Evolutionary conservation across 257 asterid genomes (phyloP), one percentile per base, ranked within the genome.

Genomic region (Jasminum sambac): DNA sequence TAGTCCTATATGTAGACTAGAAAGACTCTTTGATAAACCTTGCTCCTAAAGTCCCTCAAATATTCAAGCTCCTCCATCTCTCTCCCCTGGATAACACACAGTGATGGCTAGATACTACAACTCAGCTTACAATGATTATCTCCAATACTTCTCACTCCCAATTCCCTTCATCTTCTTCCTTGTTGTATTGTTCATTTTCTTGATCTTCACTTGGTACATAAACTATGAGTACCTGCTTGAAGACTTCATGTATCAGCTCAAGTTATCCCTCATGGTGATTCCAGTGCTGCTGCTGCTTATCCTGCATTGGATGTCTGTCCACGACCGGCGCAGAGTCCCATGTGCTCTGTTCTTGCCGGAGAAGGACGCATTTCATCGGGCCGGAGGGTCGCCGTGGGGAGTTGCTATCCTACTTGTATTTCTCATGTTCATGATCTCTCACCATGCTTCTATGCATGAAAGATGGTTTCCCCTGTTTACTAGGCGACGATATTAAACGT

Each of bases 151-250:
- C 42, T 80, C 95, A 17, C 52, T 87, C 12, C 98, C 95, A 39
- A 69, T 87, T 77, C 87, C 83, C 75, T 81, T 91, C 69, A 69
- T 84, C 68, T 81, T 88, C 87, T 81, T 89, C 77, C 74, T 91
- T 5, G 72, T 78, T 14, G 64, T 81, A 36, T 66, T 88, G 60
- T 83, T 88, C 78, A 40, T 88, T 63, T 84, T 89, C 85, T 59
- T 91, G 77, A 34, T 72, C 17, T 81, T 91, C 85, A 86, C 88
- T 17, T 89, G 98, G 96, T 91, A 83, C 91, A 78, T 89, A 64
- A 83, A 85, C 85, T 92, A 92, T 66, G 94, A 88, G 58, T 75
- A 82, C 74, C 67, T 78, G 65, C 82, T 82, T 36, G 69, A 78
- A 14, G 90, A 88, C 77, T 64, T 82, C 34, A 67, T 85, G 72